Base-by-base conservation (phyloP, 139 green algal genomes). In the Chlorella sorokiniana region DNA sequence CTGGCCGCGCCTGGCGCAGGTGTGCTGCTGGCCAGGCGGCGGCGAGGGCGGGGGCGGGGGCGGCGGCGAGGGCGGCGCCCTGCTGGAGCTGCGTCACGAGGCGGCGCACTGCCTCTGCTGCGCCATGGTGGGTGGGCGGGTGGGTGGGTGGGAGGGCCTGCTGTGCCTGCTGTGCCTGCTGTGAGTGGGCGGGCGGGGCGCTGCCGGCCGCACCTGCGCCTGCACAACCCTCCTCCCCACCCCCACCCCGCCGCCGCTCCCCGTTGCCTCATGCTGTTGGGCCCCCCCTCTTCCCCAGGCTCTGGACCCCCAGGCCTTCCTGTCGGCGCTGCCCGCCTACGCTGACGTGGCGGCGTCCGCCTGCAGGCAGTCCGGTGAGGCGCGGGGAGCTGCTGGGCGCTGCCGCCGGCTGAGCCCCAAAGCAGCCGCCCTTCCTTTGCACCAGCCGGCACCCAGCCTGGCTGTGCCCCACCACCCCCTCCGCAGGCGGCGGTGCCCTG, bases 351-450 rank as follows among this genome's bases (percentile, higher is more conserved):
- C 40, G 0, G 33, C 65, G 6, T 48, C 81, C 20, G 65, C 40
- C 52, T 86, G 74, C 72, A 82, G 76, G 31, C 62, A 44, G 8
- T 72, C 81, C n/a, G 81, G 81, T 67, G 35, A 14, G 40, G 31
- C 20, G 35, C 18, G 29, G 56, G 18, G 18, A 56, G 59, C n/a
- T n/a, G n/a, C n/a, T n/a, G n/a, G n/a, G n/a, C n/a, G n/a, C n/a
- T n/a, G n/a, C n/a, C n/a, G n/a, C n/a, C n/a, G n/a, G n/a, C n/a
- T n/a, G n/a, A n/a, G n/a, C n/a, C n/a, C n/a, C n/a, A n/a, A n/a
- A n/a, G n/a, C n/a, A n/a, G n/a, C n/a, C 31, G 1, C 8, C n/a
- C 61, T 27, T 5, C 2, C 59, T 35, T 10, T 65, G 59, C 59
- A 65, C 59, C 59, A 38, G 10, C 2, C 59, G 2, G 4, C 52